Percentiles rank a stretch among this genome's conserved stretches.
phyloP scores from a whole-genome alignment of 1,284 basidiomycete genomes.

The Coniophora puteana region DNA sequence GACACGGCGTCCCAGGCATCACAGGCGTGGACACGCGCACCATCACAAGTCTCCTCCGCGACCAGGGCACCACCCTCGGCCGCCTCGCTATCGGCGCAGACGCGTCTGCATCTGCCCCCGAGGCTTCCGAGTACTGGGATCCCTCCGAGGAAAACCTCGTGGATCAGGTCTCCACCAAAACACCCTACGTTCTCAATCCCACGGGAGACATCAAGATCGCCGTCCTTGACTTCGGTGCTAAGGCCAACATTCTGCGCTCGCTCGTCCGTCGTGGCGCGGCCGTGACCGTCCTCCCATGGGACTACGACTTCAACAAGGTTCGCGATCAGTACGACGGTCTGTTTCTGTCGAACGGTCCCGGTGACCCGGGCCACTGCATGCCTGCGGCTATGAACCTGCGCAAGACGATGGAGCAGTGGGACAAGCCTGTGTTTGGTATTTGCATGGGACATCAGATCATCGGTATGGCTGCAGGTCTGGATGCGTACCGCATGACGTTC shows the following conservation, averaged over 20 bases:
- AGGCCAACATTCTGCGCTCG: conserved; percentile 95
- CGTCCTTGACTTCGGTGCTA: conserved; percentile 95
- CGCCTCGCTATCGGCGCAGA: conserved; percentile 85
- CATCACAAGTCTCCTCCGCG: conserved; percentile 89
- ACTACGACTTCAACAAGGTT: conserved; percentile 91
- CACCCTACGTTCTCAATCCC: conserved; percentile 86
- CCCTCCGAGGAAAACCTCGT: conserved; percentile 92
- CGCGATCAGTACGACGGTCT: conserved; percentile 92
- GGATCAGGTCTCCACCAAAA: conserved; percentile 86
- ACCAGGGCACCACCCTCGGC: conserved; percentile 96
- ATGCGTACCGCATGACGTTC: conserved; percentile 96
- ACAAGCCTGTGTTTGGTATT: conserved; percentile 94
- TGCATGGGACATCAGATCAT: conserved; percentile 99
- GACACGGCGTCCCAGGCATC: conserved; percentile 88
- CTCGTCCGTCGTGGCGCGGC: conserved; percentile 88
- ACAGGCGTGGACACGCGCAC: conserved; percentile 98
- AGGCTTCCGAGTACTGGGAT: conserved; percentile 82
- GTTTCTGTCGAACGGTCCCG: conserved; percentile 96
- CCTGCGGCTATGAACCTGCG: conserved; percentile 82
- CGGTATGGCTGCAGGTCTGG: conserved; percentile 94
- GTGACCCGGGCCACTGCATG: conserved; percentile 89
- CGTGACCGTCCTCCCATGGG: conserved; percentile 96
- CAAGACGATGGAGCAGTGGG: conserved; percentile 83
- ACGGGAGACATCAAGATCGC: conserved; percentile 88
- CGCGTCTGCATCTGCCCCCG: conserved; percentile 56